Conservation (phyloP, 2,329 filamentous ascomycete genomes). For the Penicillium rolfsii region DNA sequence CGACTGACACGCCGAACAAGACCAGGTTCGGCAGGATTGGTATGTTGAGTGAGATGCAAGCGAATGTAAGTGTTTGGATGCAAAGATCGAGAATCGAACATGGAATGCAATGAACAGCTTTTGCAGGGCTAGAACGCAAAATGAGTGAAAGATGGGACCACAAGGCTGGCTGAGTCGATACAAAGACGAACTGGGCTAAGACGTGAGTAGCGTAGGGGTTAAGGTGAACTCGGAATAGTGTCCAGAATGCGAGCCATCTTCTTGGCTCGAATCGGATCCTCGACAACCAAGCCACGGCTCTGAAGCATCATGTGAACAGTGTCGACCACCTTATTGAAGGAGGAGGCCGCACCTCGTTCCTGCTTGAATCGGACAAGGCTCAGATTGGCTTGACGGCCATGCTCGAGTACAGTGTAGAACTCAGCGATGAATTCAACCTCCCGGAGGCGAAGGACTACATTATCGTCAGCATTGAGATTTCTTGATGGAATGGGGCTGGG, state of each 20-base stretch:
- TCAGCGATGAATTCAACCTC: constrained; percentile 87
- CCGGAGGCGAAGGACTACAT: constrained; percentile 74
- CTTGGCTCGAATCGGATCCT: constrained; percentile 66
- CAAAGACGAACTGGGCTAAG: background rate
- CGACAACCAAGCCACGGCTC: constrained; percentile 67
- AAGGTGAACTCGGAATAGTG: constrained; percentile 23
- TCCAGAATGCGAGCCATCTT: constrained; percentile 62
- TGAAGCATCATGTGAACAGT: constrained; percentile 72
- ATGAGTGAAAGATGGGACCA: constrained; percentile 7
- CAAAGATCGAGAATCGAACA: background rate
- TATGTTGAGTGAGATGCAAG: constrained; percentile 11
- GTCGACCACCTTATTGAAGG: constrained; percentile 81
- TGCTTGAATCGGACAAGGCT: constrained; percentile 86
- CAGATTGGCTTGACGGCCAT: constrained; percentile 74
- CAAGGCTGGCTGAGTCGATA: background rate
- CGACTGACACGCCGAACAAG: background rate
- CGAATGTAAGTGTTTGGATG: constrained; percentile 7
- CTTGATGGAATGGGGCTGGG: constrained; percentile 15
- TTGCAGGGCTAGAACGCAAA: constrained; percentile 28
- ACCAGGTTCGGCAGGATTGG: background rate
- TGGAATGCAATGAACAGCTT: constrained; percentile 18
- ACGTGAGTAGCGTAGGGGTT: background rate
- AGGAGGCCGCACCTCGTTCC: constrained; percentile 86
- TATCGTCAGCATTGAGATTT: constrained; percentile 26
- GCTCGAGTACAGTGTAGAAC: constrained; percentile 85